Percentiles rank a stretch among this genome's conserved stretches.
These are phyloP conservation scores for Nitzschia putrida DNA, from an alignment of 108 stramenopile species.

Conservation along the genomic window DNA sequence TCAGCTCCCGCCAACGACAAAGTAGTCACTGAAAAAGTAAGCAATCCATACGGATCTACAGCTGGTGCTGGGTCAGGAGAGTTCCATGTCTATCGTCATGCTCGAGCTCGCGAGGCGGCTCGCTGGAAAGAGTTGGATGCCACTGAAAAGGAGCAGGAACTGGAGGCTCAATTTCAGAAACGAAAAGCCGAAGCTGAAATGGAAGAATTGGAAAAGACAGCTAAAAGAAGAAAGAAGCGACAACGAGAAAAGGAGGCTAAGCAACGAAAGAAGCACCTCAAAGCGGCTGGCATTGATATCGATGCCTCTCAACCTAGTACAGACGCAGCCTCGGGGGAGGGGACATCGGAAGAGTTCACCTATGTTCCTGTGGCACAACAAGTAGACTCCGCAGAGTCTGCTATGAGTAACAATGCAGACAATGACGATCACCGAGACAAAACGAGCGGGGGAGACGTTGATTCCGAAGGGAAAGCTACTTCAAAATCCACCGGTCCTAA, in stretches of 20 bases:
- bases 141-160: constrained; percentile 42
- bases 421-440: constrained; percentile 1
- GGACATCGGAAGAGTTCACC: constrained; percentile 46
- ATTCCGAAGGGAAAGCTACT: background rate
- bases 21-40: constrained; percentile 79
- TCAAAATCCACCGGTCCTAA: background rate
- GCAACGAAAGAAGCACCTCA: constrained; percentile 72
- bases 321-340: background rate
- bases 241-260: constrained; percentile 86
- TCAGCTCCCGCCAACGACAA: background rate
- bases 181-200: constrained; percentile 24
- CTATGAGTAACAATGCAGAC: background rate
- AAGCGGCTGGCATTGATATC: constrained; percentile 46
- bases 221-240: constrained; percentile 71
- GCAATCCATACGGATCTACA: constrained; percentile 87
- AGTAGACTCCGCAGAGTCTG: constrained; percentile 6
- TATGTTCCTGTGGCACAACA: constrained; percentile 37
- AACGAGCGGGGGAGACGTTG: background rate
- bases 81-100: constrained; percentile 91
- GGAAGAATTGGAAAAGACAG: constrained; percentile 58
- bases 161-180: constrained; percentile 51
- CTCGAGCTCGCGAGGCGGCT: constrained; percentile 76
- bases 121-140: constrained; percentile 72
- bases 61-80: constrained; percentile 88
- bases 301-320: constrained; percentile 7